Conservation (phyloP, 345 rosid genomes). For the Syzygium grande region DNA sequence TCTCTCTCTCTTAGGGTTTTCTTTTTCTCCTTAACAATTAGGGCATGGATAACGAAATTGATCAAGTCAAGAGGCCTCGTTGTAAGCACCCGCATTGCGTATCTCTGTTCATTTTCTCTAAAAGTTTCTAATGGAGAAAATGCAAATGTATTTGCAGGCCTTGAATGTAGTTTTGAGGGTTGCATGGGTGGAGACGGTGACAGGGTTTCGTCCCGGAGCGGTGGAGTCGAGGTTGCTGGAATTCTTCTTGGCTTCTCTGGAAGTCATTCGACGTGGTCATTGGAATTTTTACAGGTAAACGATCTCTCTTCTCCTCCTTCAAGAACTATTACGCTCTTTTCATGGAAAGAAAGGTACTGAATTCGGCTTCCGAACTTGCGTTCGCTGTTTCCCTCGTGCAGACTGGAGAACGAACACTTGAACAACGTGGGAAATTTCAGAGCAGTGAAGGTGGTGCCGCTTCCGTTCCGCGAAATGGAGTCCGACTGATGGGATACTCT, state of each 20-base stretch:
- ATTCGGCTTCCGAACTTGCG: background rate
- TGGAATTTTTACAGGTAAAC: conserved; percentile 96
- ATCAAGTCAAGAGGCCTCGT: too few relatives aligned
- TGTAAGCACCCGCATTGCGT: too few relatives aligned
- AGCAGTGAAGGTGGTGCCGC: conserved; percentile 8
- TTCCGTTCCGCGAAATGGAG: conserved; percentile 9
- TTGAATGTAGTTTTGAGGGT: conserved; percentile 71
- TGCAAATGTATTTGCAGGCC: conserved; percentile 32
- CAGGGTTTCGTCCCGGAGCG: conserved; percentile 33
- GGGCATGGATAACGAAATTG: too few relatives aligned
- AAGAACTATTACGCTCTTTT: background rate
- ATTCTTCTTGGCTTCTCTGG: conserved; percentile 79
- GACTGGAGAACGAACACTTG: conserved; percentile 11
- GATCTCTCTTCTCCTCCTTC: background rate
- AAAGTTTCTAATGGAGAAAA: background rate
- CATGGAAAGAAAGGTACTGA: background rate
- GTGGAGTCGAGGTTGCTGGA: conserved; percentile 59
- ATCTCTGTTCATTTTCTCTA: too few relatives aligned
- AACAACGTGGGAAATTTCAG: conserved; percentile 4
- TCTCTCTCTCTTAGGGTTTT: background rate
- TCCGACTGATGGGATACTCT: background rate
- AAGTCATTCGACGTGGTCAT: conserved; percentile 90
- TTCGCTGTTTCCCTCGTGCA: background rate
- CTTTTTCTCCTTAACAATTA: too few relatives aligned
- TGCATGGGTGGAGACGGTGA: conserved; percentile 81